These are phyloP conservation scores for Eragrostis tef DNA, from an alignment of 202 grass and related monocot species.

Conservation along the genomic window DNA sequence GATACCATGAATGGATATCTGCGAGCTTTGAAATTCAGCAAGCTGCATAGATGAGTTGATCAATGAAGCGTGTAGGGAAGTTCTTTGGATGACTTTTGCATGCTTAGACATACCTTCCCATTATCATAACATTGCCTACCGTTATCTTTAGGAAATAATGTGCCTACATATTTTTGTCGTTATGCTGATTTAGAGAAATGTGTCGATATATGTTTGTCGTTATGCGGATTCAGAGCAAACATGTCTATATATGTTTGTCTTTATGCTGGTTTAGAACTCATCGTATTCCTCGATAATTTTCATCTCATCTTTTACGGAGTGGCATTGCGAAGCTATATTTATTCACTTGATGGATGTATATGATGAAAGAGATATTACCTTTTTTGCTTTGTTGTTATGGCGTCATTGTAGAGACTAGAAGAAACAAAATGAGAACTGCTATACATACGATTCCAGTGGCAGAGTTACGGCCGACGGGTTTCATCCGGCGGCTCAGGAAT, in stretches of 20 bases:
- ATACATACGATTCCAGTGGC: too few species aligned
- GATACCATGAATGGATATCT: not conserved
- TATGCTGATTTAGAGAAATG: not conserved
- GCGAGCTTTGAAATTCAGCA: slow-evolving; percentile 1
- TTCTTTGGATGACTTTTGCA: slow-evolving; percentile 3
- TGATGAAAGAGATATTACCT: not conserved
- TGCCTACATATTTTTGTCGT: not conserved
- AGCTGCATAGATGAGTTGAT: slow-evolving; percentile 8
- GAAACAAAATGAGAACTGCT: too few species aligned
- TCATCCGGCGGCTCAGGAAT: too few species aligned
- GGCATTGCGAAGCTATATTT: not conserved
- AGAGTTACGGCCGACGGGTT: too few species aligned
- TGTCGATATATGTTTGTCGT: not conserved
- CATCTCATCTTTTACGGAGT: not conserved
- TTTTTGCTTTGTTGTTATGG: not conserved
- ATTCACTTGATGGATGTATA: not conserved
- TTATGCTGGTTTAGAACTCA: not conserved
- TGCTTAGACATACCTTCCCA: not conserved
- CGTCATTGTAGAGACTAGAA: not conserved
- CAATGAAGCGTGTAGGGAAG: not conserved
- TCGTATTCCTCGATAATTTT: not conserved
- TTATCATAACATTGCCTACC: not conserved
- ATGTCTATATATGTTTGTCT: not conserved
- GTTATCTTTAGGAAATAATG: not conserved
- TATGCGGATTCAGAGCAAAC: not conserved